These are phyloP conservation scores for Mycosphaerella sp. DNA, from an alignment of 2,329 filamentous ascomycete genomes.

Conservation along the genomic window DNA sequence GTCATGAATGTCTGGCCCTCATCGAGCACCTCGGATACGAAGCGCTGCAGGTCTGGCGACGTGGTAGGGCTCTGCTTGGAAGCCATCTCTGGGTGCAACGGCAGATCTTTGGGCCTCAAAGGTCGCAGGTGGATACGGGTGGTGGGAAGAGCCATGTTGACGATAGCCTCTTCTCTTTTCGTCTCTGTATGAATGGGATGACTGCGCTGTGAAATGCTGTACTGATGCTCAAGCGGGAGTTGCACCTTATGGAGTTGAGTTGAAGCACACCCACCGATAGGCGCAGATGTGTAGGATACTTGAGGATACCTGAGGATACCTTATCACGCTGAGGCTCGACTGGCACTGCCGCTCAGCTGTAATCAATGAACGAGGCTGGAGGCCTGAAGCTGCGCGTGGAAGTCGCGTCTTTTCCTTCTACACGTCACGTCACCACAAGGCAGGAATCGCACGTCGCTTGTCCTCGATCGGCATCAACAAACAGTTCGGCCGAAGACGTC, in stretches of 20 bases:
- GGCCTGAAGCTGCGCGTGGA: too few species aligned
- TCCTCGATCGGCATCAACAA: background rate
- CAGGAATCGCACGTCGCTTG: background rate
- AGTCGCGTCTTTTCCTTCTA: too few species aligned
- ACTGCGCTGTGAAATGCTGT: background rate
- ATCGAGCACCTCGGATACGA: slow-evolving; percentile 50
- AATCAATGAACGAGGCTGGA: too few species aligned
- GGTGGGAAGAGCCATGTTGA: background rate
- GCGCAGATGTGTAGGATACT: background rate
- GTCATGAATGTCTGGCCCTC: slow-evolving; percentile 57
- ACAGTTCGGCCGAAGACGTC: background rate
- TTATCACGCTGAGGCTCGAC: too few species aligned
- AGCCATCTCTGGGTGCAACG: slow-evolving; percentile 31
- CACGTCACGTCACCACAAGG: too few species aligned
- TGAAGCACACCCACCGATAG: background rate
- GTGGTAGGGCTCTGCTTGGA: slow-evolving; percentile 22
- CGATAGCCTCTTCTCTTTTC: too few species aligned
- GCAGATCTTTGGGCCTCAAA: slow-evolving; percentile 31
- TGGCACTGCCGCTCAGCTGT: too few species aligned
- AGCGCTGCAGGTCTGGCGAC: slow-evolving; percentile 43
- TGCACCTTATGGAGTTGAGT: background rate
- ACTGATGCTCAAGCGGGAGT: background rate
- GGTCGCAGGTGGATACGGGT: slow-evolving; percentile 31
- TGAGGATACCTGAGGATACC: too few species aligned
- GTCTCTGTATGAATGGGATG: background rate